phyloP scores from a whole-genome alignment of 2,329 filamentous ascomycete species.

The Colletotrichum endophyticum region DNA sequence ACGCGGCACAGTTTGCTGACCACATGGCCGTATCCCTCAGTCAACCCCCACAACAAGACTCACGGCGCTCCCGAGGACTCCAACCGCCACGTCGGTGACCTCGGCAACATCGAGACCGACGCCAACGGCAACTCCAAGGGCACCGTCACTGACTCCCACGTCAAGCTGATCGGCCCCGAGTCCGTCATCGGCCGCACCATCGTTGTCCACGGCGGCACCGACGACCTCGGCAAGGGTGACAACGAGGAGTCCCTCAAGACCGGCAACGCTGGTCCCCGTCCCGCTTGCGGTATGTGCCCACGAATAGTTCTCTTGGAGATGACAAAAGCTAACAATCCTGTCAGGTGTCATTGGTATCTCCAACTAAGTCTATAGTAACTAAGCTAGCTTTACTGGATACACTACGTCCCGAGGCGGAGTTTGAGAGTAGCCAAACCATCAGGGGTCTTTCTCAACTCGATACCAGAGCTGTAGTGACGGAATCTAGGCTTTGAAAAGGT shows the following conservation, averaged over 20 bases:
- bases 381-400: neutral
- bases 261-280: constrained; percentile 90
- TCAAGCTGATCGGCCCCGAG: constrained; percentile 96
- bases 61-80: constrained; percentile 88
- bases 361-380: constrained; percentile 51
- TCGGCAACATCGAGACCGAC: constrained; percentile 97
- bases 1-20: neutral
- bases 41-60: constrained; percentile 93
- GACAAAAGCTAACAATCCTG: neutral
- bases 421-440: neutral
- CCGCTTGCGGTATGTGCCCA: constrained; percentile 81
- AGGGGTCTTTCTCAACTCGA: neutral
- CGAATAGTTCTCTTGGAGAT: neutral
- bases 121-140: constrained; percentile 89
- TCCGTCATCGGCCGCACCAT: constrained; percentile 96
- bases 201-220: constrained; percentile 92
- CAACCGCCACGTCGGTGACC: constrained; percentile 92
- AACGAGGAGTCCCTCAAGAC: constrained; percentile 98
- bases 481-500: neutral
- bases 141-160: constrained; percentile 75
- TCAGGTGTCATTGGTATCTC: constrained; percentile 88
- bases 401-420: neutral
- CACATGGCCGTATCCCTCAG: constrained; percentile 48
- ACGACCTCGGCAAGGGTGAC: constrained; percentile 92
- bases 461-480: neutral